phyloP scores from a whole-genome alignment of 495 filamentous ascomycete genomes.

The Aspergillus saccharolyticus region DNA sequence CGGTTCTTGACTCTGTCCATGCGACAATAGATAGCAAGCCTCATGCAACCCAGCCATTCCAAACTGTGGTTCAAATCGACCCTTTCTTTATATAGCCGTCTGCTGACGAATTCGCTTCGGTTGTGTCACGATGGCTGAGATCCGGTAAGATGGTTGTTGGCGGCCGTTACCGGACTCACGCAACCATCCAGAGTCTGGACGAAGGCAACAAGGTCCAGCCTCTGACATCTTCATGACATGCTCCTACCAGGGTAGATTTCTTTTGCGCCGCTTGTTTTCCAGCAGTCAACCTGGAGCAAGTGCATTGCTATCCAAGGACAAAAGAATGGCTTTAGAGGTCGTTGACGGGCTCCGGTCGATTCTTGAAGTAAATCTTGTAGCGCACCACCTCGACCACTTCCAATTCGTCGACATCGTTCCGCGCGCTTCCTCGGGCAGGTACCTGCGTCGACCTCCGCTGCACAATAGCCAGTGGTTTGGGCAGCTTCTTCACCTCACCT shows the following conservation, averaged over 20 bases:
- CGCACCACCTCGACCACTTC: constrained; percentile 82
- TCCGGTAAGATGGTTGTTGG: too few relatives aligned
- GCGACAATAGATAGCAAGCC: background rate
- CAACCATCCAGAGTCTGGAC: background rate
- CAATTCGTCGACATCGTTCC: constrained; percentile 41
- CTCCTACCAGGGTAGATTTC: background rate
- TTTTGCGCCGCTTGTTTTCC: background rate
- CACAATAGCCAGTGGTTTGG: constrained; percentile 73
- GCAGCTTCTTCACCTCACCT: constrained; percentile 83
- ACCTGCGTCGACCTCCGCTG: constrained; percentile 41
- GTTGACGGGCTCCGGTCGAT: constrained; percentile 80
- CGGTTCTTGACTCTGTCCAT: background rate
- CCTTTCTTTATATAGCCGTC: too few relatives aligned
- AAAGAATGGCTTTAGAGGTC: constrained; percentile 23
- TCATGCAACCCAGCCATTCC: background rate
- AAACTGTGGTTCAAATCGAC: too few relatives aligned
- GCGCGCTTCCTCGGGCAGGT: constrained; percentile 4
- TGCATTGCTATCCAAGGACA: background rate
- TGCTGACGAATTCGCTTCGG: too few relatives aligned
- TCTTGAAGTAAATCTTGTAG: constrained; percentile 84
- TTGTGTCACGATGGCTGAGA: background rate
- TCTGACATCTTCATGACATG: background rate
- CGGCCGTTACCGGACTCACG: too few relatives aligned
- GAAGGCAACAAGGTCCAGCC: background rate
- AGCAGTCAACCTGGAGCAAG: background rate